Evolutionary conservation across 1,284 basidiomycete genomes (phyloP).

Genomic region (Puccinia coronata): DNA sequence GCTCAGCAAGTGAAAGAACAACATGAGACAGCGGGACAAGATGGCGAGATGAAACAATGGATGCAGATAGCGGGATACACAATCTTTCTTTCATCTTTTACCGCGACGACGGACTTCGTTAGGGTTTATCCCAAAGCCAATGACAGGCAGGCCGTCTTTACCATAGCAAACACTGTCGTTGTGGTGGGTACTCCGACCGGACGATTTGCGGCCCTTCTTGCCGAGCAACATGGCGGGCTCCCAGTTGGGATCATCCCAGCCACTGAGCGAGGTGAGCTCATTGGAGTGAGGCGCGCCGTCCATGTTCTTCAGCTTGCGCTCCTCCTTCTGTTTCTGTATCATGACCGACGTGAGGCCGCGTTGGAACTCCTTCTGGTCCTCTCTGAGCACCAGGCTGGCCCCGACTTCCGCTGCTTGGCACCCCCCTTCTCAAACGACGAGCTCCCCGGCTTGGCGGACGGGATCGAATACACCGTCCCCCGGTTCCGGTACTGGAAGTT

Average conservation of each 20-base stretch:
- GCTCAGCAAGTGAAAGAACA: too few species aligned
- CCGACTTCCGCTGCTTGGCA: constrained; percentile 50
- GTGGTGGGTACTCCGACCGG: constrained; percentile 66
- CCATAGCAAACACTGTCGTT: constrained; percentile 45
- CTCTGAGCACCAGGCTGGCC: constrained; percentile 73
- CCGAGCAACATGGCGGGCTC: constrained; percentile 72
- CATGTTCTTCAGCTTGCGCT: constrained; percentile 68
- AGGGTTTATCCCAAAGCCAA: constrained; percentile 49
- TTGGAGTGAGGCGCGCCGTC: constrained; percentile 63
- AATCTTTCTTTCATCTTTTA: constrained; percentile 28
- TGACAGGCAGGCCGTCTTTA: constrained; percentile 53
- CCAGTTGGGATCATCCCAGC: constrained; percentile 86
- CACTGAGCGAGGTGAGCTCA: constrained; percentile 52
- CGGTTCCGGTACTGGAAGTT: constrained; percentile 93
- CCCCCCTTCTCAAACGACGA: constrained; percentile 65
- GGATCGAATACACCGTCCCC: constrained; percentile 91
- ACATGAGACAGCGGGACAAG: too few species aligned
- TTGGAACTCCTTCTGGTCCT: constrained; percentile 84
- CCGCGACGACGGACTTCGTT: constrained; percentile 38
- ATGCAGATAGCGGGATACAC: too few species aligned
- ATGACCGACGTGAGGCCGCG: constrained; percentile 75
- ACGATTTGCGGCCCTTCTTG: constrained; percentile 71
- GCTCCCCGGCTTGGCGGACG: constrained; percentile 82
- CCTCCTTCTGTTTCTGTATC: constrained; percentile 73
- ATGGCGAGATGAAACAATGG: too few species aligned